phyloP scores from a whole-genome alignment of 192 early-diverging fungal species.

The Backusella macrospora region DNA sequence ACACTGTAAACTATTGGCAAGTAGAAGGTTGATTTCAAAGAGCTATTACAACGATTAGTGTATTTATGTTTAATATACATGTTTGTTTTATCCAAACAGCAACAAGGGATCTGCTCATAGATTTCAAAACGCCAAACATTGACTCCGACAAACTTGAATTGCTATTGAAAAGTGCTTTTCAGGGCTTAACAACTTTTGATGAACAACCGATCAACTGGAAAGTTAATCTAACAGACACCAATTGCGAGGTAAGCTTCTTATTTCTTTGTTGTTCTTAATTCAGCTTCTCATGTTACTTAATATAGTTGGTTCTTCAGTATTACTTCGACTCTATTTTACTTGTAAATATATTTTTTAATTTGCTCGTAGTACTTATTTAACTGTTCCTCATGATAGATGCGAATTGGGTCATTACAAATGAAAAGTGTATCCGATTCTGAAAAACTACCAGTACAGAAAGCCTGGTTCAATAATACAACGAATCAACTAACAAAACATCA shows the following conservation, averaged over 20 bases:
- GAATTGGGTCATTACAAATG: constrained; percentile 3
- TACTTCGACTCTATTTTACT: background rate
- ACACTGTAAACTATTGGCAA: constrained; percentile 2
- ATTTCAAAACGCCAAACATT: background rate
- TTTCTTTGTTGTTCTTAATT: background rate
- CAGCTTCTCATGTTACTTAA: background rate
- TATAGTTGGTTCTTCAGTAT: background rate
- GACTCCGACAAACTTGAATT: background rate
- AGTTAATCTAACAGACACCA: background rate
- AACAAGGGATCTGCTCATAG: background rate
- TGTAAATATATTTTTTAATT: background rate
- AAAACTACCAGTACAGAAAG: background rate
- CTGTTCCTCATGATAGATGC: background rate
- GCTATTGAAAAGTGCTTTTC: background rate
- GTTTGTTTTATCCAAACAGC: background rate
- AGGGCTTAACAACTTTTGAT: background rate
- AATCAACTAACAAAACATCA: background rate
- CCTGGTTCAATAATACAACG: background rate
- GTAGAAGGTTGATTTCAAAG: background rate
- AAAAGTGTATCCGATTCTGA: background rate
- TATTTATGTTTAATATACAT: background rate
- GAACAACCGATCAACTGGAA: background rate
- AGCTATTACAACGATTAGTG: background rate
- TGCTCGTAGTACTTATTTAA: background rate
- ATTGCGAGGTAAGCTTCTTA: background rate